Conservation (phyloP, 2,329 filamentous ascomycete genomes). For the Elsinoe ampelina region DNA sequence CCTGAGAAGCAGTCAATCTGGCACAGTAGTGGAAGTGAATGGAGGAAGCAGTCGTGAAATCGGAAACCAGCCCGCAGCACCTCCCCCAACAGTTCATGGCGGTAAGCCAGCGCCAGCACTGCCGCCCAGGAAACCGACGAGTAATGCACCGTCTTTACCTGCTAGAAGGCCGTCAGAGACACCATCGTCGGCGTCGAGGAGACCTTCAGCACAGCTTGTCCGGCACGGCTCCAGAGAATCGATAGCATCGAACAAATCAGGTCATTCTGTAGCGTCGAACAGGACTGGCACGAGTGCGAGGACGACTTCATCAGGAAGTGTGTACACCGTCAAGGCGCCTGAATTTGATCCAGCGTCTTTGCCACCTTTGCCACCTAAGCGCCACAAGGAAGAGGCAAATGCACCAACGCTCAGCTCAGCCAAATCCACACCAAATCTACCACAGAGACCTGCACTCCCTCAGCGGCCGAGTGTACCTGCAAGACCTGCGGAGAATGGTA, state of each 20-base stretch:
- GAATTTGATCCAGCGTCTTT: conserved; percentile 47
- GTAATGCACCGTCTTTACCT: conserved; percentile 32
- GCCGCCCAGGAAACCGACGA: conserved; percentile 32
- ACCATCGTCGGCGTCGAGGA: conserved; percentile 17
- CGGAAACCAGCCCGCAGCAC: conserved; percentile 32
- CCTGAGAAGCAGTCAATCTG: neutral
- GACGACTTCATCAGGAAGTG: conserved; percentile 12
- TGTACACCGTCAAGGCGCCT: conserved; percentile 34
- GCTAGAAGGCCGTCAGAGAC: conserved; percentile 35
- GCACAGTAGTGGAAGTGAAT: neutral
- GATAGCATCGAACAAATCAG: conserved; percentile 41
- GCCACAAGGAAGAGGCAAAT: conserved; percentile 34
- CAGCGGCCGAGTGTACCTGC: conserved; percentile 20
- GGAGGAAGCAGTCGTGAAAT: conserved; percentile 18
- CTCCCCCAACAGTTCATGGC: conserved; percentile 36
- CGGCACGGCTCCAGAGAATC: conserved; percentile 42
- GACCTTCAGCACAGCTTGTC: conserved; percentile 19
- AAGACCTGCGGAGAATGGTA: conserved; percentile 16
- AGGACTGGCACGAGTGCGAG: conserved; percentile 32
- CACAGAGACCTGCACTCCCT: conserved; percentile 16
- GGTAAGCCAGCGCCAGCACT: conserved; percentile 37
- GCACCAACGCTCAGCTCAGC: conserved; percentile 29
- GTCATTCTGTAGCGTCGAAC: conserved; percentile 41
- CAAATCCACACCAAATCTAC: conserved; percentile 26
- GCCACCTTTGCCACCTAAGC: conserved; percentile 46